Evolutionary conservation across 805 yeast genomes (phyloP).

Genomic region (Wickerhamomyces tratensis): DNA sequence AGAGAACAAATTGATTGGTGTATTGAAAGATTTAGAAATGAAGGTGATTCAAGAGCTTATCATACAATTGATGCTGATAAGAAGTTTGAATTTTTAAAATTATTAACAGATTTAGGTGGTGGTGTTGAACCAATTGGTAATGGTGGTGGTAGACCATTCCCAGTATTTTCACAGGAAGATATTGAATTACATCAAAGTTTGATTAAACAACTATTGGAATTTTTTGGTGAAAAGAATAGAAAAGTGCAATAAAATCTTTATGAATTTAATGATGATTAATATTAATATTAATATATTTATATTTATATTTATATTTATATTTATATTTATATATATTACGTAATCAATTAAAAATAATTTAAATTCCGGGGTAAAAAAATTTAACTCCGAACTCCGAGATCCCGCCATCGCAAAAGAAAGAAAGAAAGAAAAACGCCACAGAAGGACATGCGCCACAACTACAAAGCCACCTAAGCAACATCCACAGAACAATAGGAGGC

Average conservation of each 20-base stretch:
- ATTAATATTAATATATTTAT: no score
- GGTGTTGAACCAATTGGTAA: constrained; percentile 6
- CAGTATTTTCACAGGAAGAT: constrained; percentile 15
- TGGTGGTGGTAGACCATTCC: constrained; percentile 14
- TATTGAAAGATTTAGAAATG: constrained; percentile 13
- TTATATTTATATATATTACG: background rate
- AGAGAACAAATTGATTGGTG: constrained; percentile 24
- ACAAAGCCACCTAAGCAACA: no score
- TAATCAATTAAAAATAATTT: no score
- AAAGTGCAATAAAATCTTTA: background rate
- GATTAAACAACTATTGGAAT: constrained; percentile 6
- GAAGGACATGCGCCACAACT: no score
- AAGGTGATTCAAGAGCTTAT: constrained; percentile 21
- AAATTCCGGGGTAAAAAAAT: no score
- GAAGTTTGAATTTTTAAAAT: constrained; percentile 20
- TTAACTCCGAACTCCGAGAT: no score
- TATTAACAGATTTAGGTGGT: constrained; percentile 20
- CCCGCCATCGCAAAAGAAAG: no score
- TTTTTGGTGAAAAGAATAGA: constrained; percentile 7
- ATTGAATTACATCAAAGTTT: constrained; percentile 15
- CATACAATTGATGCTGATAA: constrained; percentile 27
- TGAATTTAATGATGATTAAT: no score
- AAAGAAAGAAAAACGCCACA: no score
- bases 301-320: no score
- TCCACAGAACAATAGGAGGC: no score